These are phyloP conservation scores for Alnus glutinosa DNA, from an alignment of 306 rosid genomes.

Conservation along the genomic window DNA sequence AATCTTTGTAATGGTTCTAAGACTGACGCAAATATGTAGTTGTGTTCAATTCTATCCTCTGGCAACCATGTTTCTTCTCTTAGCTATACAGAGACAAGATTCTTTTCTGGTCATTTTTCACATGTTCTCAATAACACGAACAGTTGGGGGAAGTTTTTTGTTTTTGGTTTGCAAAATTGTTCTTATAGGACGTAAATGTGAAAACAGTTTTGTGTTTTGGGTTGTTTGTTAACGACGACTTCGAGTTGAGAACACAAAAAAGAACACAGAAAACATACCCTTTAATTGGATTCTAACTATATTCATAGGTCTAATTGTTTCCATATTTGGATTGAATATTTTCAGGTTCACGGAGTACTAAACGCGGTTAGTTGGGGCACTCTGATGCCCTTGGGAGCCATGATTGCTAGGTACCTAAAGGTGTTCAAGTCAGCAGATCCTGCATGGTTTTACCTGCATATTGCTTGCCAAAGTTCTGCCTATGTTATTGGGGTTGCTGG, in stretches of 20 bases:
- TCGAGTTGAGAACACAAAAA: too few species aligned
- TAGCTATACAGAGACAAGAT: neutral
- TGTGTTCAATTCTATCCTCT: neutral
- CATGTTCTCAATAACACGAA: too few species aligned
- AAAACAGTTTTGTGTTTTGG: too few species aligned
- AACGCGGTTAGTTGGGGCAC: slow-evolving; percentile 84
- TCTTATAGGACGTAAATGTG: too few species aligned
- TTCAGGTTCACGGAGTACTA: slow-evolving; percentile 73
- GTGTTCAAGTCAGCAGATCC: slow-evolving; percentile 88
- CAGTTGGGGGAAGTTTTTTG: too few species aligned
- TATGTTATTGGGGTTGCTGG: slow-evolving; percentile 90
- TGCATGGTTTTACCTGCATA: slow-evolving; percentile 96
- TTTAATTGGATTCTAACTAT: neutral
- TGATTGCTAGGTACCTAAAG: slow-evolving; percentile 79
- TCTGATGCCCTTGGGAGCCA: slow-evolving; percentile 74
- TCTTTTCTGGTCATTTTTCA: neutral
- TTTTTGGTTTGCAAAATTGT: too few species aligned
- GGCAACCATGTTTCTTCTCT: neutral
- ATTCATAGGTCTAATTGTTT: neutral
- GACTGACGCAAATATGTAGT: neutral
- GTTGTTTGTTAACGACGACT: too few species aligned
- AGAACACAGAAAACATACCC: too few species aligned
- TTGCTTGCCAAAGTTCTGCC: slow-evolving; percentile 84
- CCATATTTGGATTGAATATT: neutral
- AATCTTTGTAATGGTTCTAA: neutral